Evolutionary conservation across 2,329 filamentous ascomycete genomes (phyloP).

Genomic region (Periconia digitata): DNA sequence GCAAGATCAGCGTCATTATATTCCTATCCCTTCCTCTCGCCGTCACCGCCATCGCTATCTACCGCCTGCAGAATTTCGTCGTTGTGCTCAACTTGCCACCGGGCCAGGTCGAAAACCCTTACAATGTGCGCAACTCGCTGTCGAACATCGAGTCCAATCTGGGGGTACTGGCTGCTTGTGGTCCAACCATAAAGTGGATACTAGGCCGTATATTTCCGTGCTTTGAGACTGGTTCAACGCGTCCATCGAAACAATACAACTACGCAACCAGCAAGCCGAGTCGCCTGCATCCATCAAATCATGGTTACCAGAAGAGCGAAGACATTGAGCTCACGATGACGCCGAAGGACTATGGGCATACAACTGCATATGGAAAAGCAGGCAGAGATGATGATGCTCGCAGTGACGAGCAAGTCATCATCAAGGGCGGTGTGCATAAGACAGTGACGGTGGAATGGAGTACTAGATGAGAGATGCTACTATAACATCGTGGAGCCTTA

Average conservation of each 20-base stretch:
- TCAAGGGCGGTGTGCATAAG: neutral
- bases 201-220: constrained; percentile 14
- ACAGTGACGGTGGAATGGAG: neutral
- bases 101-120: constrained; percentile 8
- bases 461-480: neutral
- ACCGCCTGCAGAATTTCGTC: constrained; percentile 12
- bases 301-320: neutral
- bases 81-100: constrained; percentile 10
- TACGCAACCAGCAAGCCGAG: neutral
- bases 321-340: neutral
- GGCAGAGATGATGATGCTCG: neutral
- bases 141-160: constrained; percentile 22
- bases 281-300: neutral
- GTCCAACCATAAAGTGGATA: constrained; percentile 19
- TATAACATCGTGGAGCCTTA: no score
- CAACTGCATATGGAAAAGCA: neutral
- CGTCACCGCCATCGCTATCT: constrained; percentile 16
- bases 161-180: constrained; percentile 17
- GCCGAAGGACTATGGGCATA: neutral
- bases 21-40: constrained; percentile 18
- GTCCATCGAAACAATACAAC: neutral
- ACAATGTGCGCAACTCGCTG: constrained; percentile 10
- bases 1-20: constrained; percentile 16
- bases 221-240: constrained; percentile 3
- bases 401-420: neutral